Evolutionary conservation across 768 basidiomycete species (phyloP), one percentile per base, ranked within the genome.

Genomic region (Pleurotus cornucopiae): DNA sequence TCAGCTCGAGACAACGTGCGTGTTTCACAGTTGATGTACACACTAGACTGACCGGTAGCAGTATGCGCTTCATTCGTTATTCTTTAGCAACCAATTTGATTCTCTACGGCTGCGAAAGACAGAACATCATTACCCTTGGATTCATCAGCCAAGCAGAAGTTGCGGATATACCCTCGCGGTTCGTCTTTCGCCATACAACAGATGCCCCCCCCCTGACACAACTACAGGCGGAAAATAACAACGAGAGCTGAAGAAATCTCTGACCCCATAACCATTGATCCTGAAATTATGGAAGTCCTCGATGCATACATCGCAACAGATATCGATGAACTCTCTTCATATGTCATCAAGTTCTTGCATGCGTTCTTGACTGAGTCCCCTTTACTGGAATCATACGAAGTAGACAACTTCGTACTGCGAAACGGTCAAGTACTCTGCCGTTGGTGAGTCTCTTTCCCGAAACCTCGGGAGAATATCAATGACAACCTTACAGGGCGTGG

Each of bases 371-470:
- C 75, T 39, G 78, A 85, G 41, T 79, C 85, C 2, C 76, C 82
- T 1, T 76, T 82, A 40, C 64, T 91, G 54, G 85, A 87, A 61
- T 65, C 81, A 1, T 79, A 86, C 60, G 89, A 89, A 67, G 74
- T 86, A 2, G 87, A 89, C 62, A 87, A 88, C 64, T 89, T 90
- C 61, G 77, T 89, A 26, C 65, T 89, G 30, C 77, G 80, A 46
- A 88, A 89, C 60, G 83, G 79, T 11, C 67, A 69, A 41, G 64
- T 82, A 14, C 70, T 91, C n/a, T 76, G 78, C 21, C 66, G 71
- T 25, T 88, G 87, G 89, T 90, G 76, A 52, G 45, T 26, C 46
- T 25, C 9, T 46, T 41, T 40, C 2, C 2, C 20, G 45, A 20
- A 34, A 37, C 9, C 11, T 34, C 11, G 30, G 11, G 41, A 13